A percentile compares a stretch with the other conserved stretches of the same genome.
These are phyloP conservation scores for Theobroma grandiflorum DNA, from an alignment of 441 rosid species.

Conservation along the genomic window DNA sequence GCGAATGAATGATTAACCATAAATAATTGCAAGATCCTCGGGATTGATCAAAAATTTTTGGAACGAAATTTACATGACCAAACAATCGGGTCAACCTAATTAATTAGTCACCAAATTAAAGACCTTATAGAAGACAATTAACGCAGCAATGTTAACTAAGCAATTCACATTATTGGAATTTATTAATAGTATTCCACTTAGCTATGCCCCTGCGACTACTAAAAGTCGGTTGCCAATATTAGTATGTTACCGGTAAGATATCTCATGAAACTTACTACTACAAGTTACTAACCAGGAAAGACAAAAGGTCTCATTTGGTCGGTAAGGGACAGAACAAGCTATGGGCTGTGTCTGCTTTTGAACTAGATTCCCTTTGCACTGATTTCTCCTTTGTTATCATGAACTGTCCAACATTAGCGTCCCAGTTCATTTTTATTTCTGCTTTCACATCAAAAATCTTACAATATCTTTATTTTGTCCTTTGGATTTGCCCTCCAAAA, in stretches of 20 bases:
- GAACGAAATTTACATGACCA: too few species aligned
- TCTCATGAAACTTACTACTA: neutral
- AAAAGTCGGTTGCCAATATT: too few species aligned
- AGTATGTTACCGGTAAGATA: neutral
- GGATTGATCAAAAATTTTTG: neutral
- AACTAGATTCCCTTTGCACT: constrained; percentile 27
- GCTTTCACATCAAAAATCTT: constrained; percentile 35
- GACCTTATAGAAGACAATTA: too few species aligned
- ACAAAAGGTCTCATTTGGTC: constrained; percentile 17
- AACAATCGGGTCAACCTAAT: too few species aligned
- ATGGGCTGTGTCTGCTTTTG: constrained; percentile 25
- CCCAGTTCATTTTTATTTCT: constrained; percentile 24
- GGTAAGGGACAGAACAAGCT: constrained; percentile 23
- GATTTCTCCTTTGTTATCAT: constrained; percentile 27
- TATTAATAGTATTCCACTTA: too few species aligned
- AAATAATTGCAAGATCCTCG: constrained; percentile 4
- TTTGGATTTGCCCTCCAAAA: neutral
- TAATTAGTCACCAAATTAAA: too few species aligned
- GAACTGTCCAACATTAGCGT: constrained; percentile 34
- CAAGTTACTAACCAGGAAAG: constrained; percentile 16
- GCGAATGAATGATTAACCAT: constrained; percentile 3
- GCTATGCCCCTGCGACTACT: too few species aligned
- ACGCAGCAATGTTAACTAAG: too few species aligned
- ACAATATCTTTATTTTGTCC: constrained; percentile 25
- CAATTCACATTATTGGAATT: too few species aligned